These are phyloP conservation scores for Rhizophlyctis rosea DNA, from an alignment of 192 early-diverging fungal genomes.

Conservation along the genomic window DNA sequence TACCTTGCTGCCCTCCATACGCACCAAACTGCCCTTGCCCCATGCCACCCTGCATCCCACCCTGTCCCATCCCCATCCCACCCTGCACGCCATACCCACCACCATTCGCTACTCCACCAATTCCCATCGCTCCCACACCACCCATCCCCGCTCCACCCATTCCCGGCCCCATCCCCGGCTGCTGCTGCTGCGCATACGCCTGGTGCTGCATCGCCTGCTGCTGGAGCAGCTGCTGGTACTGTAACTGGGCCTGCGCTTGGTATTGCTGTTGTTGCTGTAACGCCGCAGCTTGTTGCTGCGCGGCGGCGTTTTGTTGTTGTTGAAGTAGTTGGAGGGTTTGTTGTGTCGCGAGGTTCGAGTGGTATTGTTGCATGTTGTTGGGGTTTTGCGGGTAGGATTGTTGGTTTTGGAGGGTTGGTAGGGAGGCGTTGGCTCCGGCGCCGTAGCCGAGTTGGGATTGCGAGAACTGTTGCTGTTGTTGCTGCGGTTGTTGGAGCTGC, in stretches of 20 bases:
- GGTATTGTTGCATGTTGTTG: too few species aligned
- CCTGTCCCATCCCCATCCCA: background rate
- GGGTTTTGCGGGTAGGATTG: too few species aligned
- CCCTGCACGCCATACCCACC: background rate
- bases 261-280: constrained; percentile 14
- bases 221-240: constrained; percentile 24
- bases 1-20: background rate
- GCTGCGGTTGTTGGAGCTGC: constrained; percentile 42
- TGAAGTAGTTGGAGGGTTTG: constrained; percentile 25
- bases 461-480: constrained; percentile 32
- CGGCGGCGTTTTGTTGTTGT: constrained; percentile 38
- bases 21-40: background rate
- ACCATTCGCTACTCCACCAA: background rate
- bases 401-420: too few species aligned
- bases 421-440: too few species aligned
- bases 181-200: constrained; percentile 17
- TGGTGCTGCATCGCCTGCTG: constrained; percentile 28
- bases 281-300: too few species aligned
- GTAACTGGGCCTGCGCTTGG: constrained; percentile 38
- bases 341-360: constrained; percentile 13
- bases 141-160: constrained; percentile 7
- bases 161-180: constrained; percentile 1
- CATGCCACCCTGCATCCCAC: background rate
- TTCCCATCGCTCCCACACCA: background rate
- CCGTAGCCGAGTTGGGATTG: too few species aligned